Evolutionary conservation across 768 basidiomycete genomes (phyloP).

Genomic region (Termitomyces sp.): DNA sequence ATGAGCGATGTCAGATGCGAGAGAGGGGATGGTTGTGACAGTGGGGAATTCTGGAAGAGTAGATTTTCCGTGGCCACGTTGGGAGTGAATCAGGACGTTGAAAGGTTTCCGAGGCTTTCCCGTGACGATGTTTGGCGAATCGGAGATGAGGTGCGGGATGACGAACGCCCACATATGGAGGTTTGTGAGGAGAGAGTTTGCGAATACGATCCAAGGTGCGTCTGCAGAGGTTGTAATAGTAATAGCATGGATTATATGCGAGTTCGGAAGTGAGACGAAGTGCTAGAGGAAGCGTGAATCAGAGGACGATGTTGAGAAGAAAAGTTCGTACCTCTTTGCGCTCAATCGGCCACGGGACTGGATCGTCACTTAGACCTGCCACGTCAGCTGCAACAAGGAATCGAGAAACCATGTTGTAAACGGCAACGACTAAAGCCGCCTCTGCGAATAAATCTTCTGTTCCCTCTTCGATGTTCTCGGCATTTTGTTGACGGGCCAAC

Average conservation of each 20-base stretch:
- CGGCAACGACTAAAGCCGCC: slow-evolving; percentile 43
- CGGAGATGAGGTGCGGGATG: slow-evolving; percentile 33
- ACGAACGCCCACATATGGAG: slow-evolving; percentile 42
- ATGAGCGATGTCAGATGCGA: slow-evolving; percentile 38
- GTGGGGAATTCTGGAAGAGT: slow-evolving; percentile 21
- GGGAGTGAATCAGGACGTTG: slow-evolving; percentile 46
- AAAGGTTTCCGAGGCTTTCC: slow-evolving; percentile 20
- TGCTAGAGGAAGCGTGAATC: slow-evolving; percentile 22
- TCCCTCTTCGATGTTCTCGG: slow-evolving; percentile 20
- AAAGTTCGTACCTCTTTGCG: slow-evolving; percentile 31
- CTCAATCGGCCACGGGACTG: slow-evolving; percentile 46
- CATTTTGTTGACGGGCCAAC: slow-evolving; percentile 14
- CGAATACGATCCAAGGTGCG: slow-evolving; percentile 47
- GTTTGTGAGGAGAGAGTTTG: slow-evolving; percentile 46
- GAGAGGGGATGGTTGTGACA: slow-evolving; percentile 33
- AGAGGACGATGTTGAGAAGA: not conserved
- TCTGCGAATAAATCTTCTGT: slow-evolving; percentile 49
- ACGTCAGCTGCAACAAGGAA: slow-evolving; percentile 59
- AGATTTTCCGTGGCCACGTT: slow-evolving; percentile 48
- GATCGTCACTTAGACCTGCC: slow-evolving; percentile 40
- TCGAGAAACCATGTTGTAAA: slow-evolving; percentile 70
- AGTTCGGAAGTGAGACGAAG: slow-evolving; percentile 27
- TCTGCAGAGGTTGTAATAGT: slow-evolving; percentile 32
- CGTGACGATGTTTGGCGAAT: slow-evolving; percentile 6
- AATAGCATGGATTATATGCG: slow-evolving; percentile 34